Conservation (phyloP, 83 land plant genomes). For the Diphasiastrum complanatum region DNA sequence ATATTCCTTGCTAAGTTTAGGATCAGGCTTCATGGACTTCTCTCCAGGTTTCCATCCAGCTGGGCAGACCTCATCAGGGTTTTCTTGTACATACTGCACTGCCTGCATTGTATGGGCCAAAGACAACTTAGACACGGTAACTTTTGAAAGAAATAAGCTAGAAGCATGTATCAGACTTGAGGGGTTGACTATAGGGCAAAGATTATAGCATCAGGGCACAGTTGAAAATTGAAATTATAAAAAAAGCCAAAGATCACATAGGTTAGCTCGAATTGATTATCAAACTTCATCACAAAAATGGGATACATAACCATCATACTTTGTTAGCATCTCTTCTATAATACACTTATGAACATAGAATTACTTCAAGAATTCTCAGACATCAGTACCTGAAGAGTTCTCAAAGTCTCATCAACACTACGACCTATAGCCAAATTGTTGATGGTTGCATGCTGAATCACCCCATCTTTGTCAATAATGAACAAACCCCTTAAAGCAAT, state of each 20-base stretch:
- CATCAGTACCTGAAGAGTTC: constrained; percentile 72
- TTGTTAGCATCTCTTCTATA: no score
- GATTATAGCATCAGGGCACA: no score
- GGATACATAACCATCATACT: no score
- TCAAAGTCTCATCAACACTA: constrained; percentile 95
- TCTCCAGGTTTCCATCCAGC: constrained; percentile 99
- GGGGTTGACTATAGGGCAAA: no score
- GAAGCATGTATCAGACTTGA: no score
- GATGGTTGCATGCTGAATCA: constrained; percentile 96
- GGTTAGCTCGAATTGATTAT: no score
- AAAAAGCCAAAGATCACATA: constrained; percentile 4
- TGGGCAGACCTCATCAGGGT: constrained; percentile 99
- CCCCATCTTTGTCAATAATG: constrained; percentile 93
- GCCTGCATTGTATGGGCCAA: constrained; percentile 44
- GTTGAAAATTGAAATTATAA: background rate
- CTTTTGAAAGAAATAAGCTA: background rate
- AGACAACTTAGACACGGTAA: background rate
- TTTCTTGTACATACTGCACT: constrained; percentile 91
- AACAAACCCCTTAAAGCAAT: constrained; percentile 89
- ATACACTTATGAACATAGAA: background rate
- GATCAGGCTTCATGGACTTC: constrained; percentile 95
- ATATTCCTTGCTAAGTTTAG: constrained; percentile 92
- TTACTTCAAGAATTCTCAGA: background rate
- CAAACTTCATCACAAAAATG: no score
- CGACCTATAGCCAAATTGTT: constrained; percentile 97